Conservation (phyloP, 805 yeast species). For the Candida nanaspora region DNA sequence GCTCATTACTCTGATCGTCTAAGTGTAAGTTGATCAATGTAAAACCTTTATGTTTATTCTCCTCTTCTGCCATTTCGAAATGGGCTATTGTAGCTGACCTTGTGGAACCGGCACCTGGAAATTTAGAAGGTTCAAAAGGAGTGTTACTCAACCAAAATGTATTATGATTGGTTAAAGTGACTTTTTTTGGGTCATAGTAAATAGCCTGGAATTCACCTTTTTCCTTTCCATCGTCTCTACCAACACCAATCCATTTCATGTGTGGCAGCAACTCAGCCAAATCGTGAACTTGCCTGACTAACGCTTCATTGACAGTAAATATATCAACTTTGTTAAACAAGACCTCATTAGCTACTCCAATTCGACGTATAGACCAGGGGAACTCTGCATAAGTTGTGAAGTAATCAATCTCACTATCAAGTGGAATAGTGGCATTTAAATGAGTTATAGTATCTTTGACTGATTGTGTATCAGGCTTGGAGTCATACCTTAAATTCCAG, state of each 20-base stretch:
- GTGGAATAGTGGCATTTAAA: constrained; percentile 16
- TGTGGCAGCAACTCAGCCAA: constrained; percentile 25
- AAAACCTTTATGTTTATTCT: constrained; percentile 18
- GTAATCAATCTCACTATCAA: constrained; percentile 14
- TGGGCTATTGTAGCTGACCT: constrained; percentile 34
- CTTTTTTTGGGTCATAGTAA: constrained; percentile 29
- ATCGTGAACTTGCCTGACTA: constrained; percentile 39
- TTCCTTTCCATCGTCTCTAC: constrained; percentile 44
- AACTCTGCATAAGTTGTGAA: constrained; percentile 21
- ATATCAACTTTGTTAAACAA: constrained; percentile 26
- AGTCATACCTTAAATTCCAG: constrained; percentile 25
- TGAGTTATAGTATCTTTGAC: constrained; percentile 14
- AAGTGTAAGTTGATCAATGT: constrained; percentile 41
- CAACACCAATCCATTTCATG: constrained; percentile 39
- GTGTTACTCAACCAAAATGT: constrained; percentile 49
- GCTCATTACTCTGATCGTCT: constrained; percentile 39
- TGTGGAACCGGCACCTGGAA: constrained; percentile 32
- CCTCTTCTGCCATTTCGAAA: constrained; percentile 22
- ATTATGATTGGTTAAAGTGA: constrained; percentile 32
- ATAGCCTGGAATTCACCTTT: constrained; percentile 48
- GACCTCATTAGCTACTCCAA: constrained; percentile 28
- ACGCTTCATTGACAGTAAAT: constrained; percentile 41
- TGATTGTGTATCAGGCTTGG: constrained; percentile 13
- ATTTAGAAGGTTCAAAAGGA: constrained; percentile 43
- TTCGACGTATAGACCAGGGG: constrained; percentile 29